Evolutionary conservation across 371 early-diverging fungal species (phyloP), one percentile per base, ranked within the genome.

Genomic region (Circinella minor): DNA sequence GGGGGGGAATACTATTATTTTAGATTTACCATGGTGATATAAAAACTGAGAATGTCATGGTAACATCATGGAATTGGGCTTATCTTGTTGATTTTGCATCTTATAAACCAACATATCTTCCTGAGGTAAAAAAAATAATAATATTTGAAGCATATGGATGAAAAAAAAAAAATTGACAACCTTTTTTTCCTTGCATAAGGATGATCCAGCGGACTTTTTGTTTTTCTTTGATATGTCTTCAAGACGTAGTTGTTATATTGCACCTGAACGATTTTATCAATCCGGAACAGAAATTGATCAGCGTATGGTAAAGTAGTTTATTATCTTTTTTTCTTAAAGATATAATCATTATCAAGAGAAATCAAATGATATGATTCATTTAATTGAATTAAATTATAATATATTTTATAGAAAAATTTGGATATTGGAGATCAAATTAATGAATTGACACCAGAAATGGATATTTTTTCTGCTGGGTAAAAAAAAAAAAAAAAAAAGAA

Each of bases 191-290:
- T 17, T 49, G 36, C 18, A 17, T 43, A 9, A 93, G 86, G 96
- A 98, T 75, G 94, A 98, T 71, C 98, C 98, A 0, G 94, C 95
- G 4, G 94, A 97, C 69, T 98, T 95, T 76, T 92, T 94, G 3
- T 97, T 92, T 77, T 97, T 94, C 77, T 98, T 96, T 74, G 98
- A 98, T 77, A 91, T 94, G 13, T 92, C 95, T 0, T 83, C 89
- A 3, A 84, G 97, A 55, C 87, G 96, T 65, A 89, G 90, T 37
- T 97, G 98, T 74, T 97, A 96, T 75, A 80, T 98, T n/a, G 96
- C 98, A 5, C 98, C 98, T 3, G 98, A 98, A 81, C 83, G 98
- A 68, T 96, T 98, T 73, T 93, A 91, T 70, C 88, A 92, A 37
- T 84, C 92, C 4, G 90, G 89, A 20, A 87, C 88, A 27, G 88